Evolutionary conservation across 495 filamentous ascomycete species (phyloP), one percentile per base, ranked within the genome.

Genomic region (Cercophora sp.): DNA sequence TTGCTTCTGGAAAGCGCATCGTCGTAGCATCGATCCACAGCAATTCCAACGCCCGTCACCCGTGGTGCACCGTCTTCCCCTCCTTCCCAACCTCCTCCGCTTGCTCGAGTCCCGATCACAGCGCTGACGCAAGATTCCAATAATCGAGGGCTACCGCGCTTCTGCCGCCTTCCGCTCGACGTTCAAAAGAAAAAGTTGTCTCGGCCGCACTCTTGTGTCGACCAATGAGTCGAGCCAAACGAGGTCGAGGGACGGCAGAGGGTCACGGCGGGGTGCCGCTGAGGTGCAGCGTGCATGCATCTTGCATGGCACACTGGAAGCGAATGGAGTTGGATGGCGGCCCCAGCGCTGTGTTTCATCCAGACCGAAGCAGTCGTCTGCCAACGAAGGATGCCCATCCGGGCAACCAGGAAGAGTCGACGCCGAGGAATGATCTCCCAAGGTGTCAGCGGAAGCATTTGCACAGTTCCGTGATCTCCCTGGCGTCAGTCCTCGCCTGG

Each of bases 241-340:
- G 8, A 15, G 15, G 23, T 22, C 22, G 8, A 15, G 9, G 22
- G 23, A 15, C 6, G 19, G 24, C 8, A n/a, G n/a, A n/a, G n/a
- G n/a, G n/a, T n/a, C n/a, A n/a, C n/a, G n/a, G 34, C 25, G 24
- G 36, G 5, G 37, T 31, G 48, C 48, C 20, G 25, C 43, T 50
- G 34, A 37, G 18, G 34, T 50, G 48, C 48, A 51, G 23, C 25
- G 20, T 31, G 48, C 48, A 42, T 51, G 35, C 48, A 51, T 23
- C 40, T 25, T 22, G 18, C 40, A 25, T 39, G 32, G 10, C n/a
- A 16, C 46, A 15, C n/a, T n/a, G n/a, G n/a, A n/a, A n/a, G n/a
- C 19, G 31, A 36, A 5, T 49, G 15, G n/a, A 25, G 22, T 34
- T 26, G 32, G 24, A 22, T 20, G 26, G 24, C 11, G 44, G 44